A percentile compares a stretch with the other conserved stretches of the same genome.
Conservation (phyloP, 257 asterid species). For the Cruciata laevipes region DNA sequence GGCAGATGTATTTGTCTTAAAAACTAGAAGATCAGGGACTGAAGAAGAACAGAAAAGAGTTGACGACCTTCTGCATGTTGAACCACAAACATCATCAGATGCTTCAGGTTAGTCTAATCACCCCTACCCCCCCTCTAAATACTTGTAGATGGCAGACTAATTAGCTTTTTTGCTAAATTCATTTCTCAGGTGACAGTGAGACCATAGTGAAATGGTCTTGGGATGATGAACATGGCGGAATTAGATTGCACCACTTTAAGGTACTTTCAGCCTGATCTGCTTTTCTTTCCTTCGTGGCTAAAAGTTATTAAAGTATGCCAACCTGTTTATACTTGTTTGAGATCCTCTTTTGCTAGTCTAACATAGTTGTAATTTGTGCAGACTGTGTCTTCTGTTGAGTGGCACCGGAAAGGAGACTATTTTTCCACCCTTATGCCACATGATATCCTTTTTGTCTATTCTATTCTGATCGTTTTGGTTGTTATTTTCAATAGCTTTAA, state of each 20-base stretch:
- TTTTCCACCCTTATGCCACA: constrained; percentile 79
- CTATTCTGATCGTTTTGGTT: neutral
- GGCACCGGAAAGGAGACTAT: constrained; percentile 99
- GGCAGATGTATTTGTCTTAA: constrained; percentile 59
- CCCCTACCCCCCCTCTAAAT: neutral
- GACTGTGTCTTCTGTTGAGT: constrained; percentile 82
- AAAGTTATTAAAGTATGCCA: neutral
- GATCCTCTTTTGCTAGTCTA: constrained; percentile 9
- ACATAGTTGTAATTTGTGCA: constrained; percentile 30
- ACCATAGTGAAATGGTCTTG: constrained; percentile 55
- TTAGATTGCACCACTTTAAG: constrained; percentile 89
- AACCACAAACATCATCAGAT: constrained; percentile 29
- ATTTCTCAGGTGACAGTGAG: constrained; percentile 45
- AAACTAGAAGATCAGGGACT: constrained; percentile 52
- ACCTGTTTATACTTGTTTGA: neutral
- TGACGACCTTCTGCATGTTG: constrained; percentile 63
- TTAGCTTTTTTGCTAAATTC: constrained; percentile 12
- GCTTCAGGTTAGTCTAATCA: constrained; percentile 53
- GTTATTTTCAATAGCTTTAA: neutral
- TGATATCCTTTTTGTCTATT: constrained; percentile 73
- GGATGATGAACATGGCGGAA: constrained; percentile 62
- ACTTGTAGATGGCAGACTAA: neutral
- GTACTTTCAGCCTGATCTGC: constrained; percentile 27
- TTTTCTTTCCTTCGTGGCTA: constrained; percentile 1
- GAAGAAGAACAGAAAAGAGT: constrained; percentile 58